Evolutionary conservation across 768 basidiomycete genomes (phyloP).

Genomic region (Boletus pseudo-olivaceus): DNA sequence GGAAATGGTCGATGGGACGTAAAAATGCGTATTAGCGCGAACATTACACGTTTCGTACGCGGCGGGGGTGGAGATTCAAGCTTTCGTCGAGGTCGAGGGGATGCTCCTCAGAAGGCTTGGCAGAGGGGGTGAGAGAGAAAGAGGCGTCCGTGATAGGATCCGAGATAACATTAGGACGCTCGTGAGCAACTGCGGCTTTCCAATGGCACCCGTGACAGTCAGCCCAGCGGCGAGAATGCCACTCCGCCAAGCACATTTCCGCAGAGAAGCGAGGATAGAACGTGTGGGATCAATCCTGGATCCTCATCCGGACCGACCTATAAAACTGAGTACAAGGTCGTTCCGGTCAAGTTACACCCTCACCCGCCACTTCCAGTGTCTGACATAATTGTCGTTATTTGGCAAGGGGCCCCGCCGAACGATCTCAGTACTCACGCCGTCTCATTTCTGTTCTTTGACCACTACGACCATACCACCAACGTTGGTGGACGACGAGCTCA

Average conservation of each 20-base stretch:
- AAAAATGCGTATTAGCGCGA: neutral
- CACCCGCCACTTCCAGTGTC: neutral
- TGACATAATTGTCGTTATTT: conserved; percentile 19
- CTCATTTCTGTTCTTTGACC: neutral
- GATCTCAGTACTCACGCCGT: neutral
- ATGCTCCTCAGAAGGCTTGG: neutral
- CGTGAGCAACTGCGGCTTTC: neutral
- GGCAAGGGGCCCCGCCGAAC: conserved; percentile 5
- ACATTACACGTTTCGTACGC: neutral
- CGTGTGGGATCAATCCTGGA: conserved; percentile 5
- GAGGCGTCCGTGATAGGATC: neutral
- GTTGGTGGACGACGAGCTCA: neutral
- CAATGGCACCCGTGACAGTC: neutral
- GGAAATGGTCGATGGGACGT: neutral
- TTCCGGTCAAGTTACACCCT: no score
- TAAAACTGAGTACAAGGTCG: neutral
- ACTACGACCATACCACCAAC: conserved; percentile 1
- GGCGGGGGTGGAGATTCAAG: conserved; percentile 10
- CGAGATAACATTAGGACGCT: neutral
- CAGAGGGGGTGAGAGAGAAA: neutral
- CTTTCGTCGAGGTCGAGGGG: neutral
- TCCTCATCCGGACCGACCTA: neutral
- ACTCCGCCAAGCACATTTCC: conserved; percentile 8
- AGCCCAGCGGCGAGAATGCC: neutral
- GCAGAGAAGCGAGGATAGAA: conserved; percentile 12